Evolutionary conservation across 352 stramenopile genomes (phyloP).

Genomic region (Phytophthora ramorum): DNA sequence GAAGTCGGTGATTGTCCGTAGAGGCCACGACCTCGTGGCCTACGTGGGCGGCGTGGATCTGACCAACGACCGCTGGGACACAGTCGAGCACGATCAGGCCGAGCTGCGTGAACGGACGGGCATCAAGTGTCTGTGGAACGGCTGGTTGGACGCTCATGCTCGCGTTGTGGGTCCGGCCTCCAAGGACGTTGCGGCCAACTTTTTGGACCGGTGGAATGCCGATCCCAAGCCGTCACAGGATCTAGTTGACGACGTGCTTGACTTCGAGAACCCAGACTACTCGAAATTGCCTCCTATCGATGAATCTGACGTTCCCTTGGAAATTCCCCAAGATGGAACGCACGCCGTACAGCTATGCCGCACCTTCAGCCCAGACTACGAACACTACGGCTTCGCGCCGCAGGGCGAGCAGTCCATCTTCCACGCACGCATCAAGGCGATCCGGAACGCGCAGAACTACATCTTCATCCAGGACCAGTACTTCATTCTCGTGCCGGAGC

Average conservation of each 20-base stretch:
- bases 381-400: slow-evolving; percentile 59
- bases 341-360: slow-evolving; percentile 57
- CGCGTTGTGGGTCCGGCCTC: slow-evolving; percentile 54
- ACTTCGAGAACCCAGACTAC: slow-evolving; percentile 57
- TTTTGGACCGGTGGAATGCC: slow-evolving; percentile 72
- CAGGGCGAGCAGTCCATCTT: slow-evolving; percentile 62
- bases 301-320: slow-evolving; percentile 4
- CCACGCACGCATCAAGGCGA: slow-evolving; percentile 54
- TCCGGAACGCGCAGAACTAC: slow-evolving; percentile 54
- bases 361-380: slow-evolving; percentile 58
- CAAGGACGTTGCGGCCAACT: slow-evolving; percentile 69
- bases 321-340: slow-evolving; percentile 14
- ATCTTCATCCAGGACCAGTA: slow-evolving; percentile 74
- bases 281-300: slow-evolving; percentile 22
- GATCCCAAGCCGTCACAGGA: slow-evolving; percentile 39
- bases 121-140: slow-evolving; percentile 50
- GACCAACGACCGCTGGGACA: slow-evolving; percentile 70
- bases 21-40: slow-evolving; percentile 42
- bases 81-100: slow-evolving; percentile 56
- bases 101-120: slow-evolving; percentile 45
- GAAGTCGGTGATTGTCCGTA: slow-evolving; percentile 68
- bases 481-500: slow-evolving; percentile 61
- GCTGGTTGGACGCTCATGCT: slow-evolving; percentile 68
- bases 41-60: slow-evolving; percentile 68
- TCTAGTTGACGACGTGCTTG: slow-evolving; percentile 53